Percentiles rank a stretch among this genome's conserved stretches.
These are phyloP conservation scores for Sicyos baderoa DNA, from an alignment of 306 rosid genomes.

Conservation along the genomic window DNA sequence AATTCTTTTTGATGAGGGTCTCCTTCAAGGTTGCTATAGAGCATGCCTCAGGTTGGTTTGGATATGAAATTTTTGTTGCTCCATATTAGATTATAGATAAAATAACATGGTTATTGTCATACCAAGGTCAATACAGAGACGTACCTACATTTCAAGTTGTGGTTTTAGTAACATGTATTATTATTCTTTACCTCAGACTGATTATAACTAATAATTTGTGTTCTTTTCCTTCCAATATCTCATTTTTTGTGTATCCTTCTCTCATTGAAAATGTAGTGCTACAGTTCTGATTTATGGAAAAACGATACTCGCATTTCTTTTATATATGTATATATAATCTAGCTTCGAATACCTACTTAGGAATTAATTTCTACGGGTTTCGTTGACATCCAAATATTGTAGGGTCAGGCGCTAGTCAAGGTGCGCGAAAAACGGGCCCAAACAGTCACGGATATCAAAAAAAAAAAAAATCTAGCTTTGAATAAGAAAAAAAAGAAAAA, in stretches of 20 bases:
- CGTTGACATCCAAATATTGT: too few relatives aligned
- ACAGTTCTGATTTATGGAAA: neutral
- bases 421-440: too few relatives aligned
- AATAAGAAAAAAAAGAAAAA: too few relatives aligned
- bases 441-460: too few relatives aligned
- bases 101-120: conserved; percentile 16
- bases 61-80: conserved; percentile 18
- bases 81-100: conserved; percentile 13
- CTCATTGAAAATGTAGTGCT: conserved; percentile 11
- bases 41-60: conserved; percentile 14
- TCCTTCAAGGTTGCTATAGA: conserved; percentile 8
- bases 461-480: too few relatives aligned
- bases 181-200: conserved; percentile 16
- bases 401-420: too few relatives aligned
- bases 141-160: conserved; percentile 13
- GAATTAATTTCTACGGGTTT: too few relatives aligned
- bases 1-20: conserved; percentile 6
- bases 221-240: conserved; percentile 6
- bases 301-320: neutral
- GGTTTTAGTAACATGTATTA: conserved; percentile 18
- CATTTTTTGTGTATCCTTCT: conserved; percentile 5
- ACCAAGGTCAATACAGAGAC: conserved; percentile 11
- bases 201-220: conserved; percentile 5
- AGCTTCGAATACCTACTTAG: too few relatives aligned
- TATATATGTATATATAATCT: neutral